These are phyloP conservation scores for Schizochytrium sp. DNA, from an alignment of 108 stramenopile genomes.

Conservation along the genomic window DNA sequence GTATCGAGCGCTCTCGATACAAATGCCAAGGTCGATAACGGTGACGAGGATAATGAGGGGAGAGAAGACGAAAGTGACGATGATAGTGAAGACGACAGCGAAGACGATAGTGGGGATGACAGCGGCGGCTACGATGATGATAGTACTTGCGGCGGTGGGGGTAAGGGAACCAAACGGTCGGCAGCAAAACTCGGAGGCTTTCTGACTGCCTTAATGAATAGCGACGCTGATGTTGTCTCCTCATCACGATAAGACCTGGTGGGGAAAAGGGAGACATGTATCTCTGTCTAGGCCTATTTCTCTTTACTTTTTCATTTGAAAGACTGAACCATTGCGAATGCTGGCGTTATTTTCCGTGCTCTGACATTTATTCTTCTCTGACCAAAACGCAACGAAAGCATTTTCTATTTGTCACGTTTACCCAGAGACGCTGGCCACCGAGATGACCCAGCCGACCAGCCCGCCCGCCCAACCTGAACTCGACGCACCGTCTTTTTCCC, in stretches of 20 bases:
- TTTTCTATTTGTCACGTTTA: no score
- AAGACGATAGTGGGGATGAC: background rate
- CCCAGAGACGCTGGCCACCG: no score
- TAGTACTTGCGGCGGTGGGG: background rate
- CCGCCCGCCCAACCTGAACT: no score
- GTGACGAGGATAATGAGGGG: background rate
- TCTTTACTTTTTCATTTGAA: no score
- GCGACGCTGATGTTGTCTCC: background rate
- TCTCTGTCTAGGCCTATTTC: no score
- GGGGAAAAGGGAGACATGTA: no score
- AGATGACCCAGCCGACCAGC: no score
- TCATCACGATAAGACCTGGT: background rate
- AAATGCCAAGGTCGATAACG: background rate
- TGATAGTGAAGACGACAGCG: background rate
- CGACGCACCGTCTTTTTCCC: no score
- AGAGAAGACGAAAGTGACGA: background rate
- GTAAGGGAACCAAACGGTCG: background rate
- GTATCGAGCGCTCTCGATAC: background rate
- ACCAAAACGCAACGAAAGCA: no score
- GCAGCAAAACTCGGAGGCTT: background rate
- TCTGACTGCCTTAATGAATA: background rate
- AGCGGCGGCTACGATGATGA: background rate
- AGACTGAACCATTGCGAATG: no score
- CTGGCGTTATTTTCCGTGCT: no score
- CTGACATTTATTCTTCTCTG: no score